Conservation (phyloP, 78 protist species). For the Dictyostelium firmibasis region DNA sequence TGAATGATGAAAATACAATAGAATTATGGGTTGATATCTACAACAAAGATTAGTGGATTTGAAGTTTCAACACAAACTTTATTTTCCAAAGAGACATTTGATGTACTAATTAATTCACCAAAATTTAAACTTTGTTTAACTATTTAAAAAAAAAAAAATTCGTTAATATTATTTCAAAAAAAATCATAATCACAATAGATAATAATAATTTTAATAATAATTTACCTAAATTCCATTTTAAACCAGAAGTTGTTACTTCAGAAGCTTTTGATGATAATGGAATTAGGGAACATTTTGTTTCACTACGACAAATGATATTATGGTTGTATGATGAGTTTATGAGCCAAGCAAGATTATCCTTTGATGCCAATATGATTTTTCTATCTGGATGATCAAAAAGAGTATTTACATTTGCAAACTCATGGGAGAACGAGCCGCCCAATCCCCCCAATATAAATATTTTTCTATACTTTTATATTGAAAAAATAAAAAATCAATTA, state of each 20-base stretch:
- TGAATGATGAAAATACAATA: no score
- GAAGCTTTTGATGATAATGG: slow-evolving; percentile 18
- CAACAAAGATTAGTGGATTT: background rate
- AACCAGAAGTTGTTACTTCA: slow-evolving; percentile 42
- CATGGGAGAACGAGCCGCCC: slow-evolving; percentile 51
- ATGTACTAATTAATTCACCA: slow-evolving; percentile 54
- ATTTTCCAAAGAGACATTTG: slow-evolving; percentile 14
- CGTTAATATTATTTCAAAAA: no score
- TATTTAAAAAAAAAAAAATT: background rate
- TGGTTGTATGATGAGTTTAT: background rate
- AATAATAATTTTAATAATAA: background rate
- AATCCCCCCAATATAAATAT: slow-evolving; percentile 54
- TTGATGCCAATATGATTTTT: slow-evolving; percentile 14
- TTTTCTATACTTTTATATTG: slow-evolving; percentile 2
- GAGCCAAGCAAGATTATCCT: slow-evolving; percentile 14
- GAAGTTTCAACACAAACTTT: background rate
- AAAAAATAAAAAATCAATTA: no score
- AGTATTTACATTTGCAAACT: slow-evolving; percentile 51
- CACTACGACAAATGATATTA: background rate
- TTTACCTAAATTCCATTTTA: slow-evolving; percentile 63
- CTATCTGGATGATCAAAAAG: background rate
- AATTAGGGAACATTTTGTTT: slow-evolving; percentile 34
- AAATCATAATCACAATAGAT: no score
- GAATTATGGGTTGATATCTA: slow-evolving; percentile 15
- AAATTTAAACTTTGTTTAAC: slow-evolving; percentile 24